These are phyloP conservation scores for Lactarius psammicola DNA, from an alignment of 768 basidiomycete species.

Conservation along the genomic window DNA sequence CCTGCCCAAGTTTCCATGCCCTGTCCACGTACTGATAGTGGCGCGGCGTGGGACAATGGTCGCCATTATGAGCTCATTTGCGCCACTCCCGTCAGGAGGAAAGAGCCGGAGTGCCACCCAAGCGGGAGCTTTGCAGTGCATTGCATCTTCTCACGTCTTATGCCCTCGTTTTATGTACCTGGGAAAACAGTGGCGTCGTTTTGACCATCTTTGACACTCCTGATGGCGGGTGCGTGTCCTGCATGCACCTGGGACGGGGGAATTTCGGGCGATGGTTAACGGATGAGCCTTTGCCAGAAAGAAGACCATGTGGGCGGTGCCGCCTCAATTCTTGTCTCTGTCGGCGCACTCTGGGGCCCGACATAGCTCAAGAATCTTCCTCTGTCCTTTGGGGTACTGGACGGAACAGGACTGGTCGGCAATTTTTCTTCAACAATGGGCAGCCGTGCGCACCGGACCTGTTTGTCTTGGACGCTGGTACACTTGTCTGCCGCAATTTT, in stretches of 20 bases:
- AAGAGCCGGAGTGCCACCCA: conserved; percentile 86
- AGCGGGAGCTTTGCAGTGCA: no score
- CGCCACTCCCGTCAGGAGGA: conserved; percentile 71
- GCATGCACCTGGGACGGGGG: not conserved
- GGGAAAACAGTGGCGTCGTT: conserved; percentile 58
- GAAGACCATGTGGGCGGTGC: conserved; percentile 64
- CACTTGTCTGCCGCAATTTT: no score
- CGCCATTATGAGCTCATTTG: no score
- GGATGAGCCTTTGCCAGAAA: conserved; percentile 38
- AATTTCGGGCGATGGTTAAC: not conserved
- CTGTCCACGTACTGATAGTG: no score
- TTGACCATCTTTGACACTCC: conserved; percentile 57
- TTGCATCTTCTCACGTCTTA: conserved; percentile 86
- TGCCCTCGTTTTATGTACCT: conserved; percentile 76
- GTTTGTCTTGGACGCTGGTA: no score
- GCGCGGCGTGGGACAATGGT: no score
- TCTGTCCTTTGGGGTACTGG: conserved; percentile 47
- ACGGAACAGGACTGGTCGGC: no score
- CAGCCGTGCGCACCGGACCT: no score
- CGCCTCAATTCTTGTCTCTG: conserved; percentile 57
- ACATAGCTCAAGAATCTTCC: conserved; percentile 73
- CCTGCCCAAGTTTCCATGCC: no score
- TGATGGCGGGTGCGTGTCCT: conserved; percentile 61
- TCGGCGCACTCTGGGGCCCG: conserved; percentile 79
- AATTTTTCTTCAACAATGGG: no score